Percentiles rank a stretch among this genome's conserved stretches.
These are phyloP conservation scores for Trichomonascaceae sp. DNA, from an alignment of 1,139 yeast species.

Conservation along the genomic window DNA sequence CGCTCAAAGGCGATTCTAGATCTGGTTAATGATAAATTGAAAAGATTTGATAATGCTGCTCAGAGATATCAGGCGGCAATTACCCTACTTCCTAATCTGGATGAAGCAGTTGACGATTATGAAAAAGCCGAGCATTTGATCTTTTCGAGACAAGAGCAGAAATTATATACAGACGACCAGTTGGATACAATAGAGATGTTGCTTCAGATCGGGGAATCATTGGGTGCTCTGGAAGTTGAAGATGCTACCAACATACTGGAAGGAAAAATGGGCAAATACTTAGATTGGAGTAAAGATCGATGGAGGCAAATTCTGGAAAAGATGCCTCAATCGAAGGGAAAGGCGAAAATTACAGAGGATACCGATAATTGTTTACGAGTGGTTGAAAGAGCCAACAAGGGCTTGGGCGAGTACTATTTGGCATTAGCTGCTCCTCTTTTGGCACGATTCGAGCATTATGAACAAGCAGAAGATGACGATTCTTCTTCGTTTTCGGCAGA, in stretches of 20 bases:
- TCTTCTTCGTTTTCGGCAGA: slow-evolving; percentile 42
- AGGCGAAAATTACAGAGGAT: slow-evolving; percentile 16
- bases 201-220: slow-evolving; percentile 47
- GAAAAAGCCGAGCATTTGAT: slow-evolving; percentile 42
- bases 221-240: slow-evolving; percentile 63
- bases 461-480: slow-evolving; percentile 41
- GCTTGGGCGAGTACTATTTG: slow-evolving; percentile 31
- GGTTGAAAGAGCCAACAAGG: slow-evolving; percentile 27
- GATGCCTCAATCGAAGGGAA: slow-evolving; percentile 19
- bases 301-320: slow-evolving; percentile 20
- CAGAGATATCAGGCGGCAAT: slow-evolving; percentile 12
- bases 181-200: slow-evolving; percentile 29
- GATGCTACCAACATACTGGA: slow-evolving; percentile 37
- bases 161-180: slow-evolving; percentile 18
- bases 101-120: slow-evolving; percentile 40
- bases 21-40: slow-evolving; percentile 29
- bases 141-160: slow-evolving; percentile 18
- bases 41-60: slow-evolving; percentile 10
- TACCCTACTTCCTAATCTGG: slow-evolving; percentile 28
- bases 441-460: slow-evolving; percentile 26
- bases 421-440: slow-evolving; percentile 32
- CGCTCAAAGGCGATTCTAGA: slow-evolving; percentile 51
- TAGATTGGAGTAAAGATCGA: slow-evolving; percentile 23
- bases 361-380: slow-evolving; percentile 14
- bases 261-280: slow-evolving; percentile 12